phyloP scores from a whole-genome alignment of 495 filamentous ascomycete species.

The Hypomontagnella monticulosa region DNA sequence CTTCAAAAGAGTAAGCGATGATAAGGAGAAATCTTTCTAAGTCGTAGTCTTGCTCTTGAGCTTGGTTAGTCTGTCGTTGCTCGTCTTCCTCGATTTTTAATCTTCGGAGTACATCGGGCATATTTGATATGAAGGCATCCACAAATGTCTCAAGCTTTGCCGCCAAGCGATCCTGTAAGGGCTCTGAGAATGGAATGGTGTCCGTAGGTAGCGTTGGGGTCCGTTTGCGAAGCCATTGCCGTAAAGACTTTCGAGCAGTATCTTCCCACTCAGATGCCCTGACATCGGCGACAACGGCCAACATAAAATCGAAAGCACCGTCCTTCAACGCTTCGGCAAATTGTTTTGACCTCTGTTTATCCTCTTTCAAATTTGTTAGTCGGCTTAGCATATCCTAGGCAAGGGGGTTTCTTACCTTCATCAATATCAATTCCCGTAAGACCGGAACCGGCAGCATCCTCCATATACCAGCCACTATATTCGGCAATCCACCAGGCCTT shows the following conservation, averaged over 20 bases:
- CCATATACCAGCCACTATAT: conserved; percentile 88
- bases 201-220: conserved; percentile 72
- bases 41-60: conserved; percentile 77
- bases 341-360: conserved; percentile 70
- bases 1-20: conserved; percentile 90
- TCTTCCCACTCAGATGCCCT: conserved; percentile 79
- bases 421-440: conserved; percentile 63
- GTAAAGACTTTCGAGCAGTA: conserved; percentile 75
- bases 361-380: conserved; percentile 58
- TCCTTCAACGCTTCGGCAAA: conserved; percentile 84
- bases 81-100: conserved; percentile 91
- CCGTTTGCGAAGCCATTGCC: conserved; percentile 80
- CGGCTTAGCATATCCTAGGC: conserved; percentile 13
- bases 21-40: conserved; percentile 92
- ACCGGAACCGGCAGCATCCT: conserved; percentile 65
- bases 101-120: conserved; percentile 88
- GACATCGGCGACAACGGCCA: conserved; percentile 83
- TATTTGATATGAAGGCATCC: conserved; percentile 91
- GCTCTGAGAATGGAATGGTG: conserved; percentile 65
- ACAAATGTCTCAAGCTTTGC: conserved; percentile 83
- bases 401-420: conserved; percentile 43
- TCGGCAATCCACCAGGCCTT: conserved; percentile 87
- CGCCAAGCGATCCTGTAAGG: conserved; percentile 76
- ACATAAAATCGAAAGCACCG: conserved; percentile 89
- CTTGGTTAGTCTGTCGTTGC: conserved; percentile 75